phyloP scores from a whole-genome alignment of 1,284 basidiomycete genomes.

The Pterulicium gracile region DNA sequence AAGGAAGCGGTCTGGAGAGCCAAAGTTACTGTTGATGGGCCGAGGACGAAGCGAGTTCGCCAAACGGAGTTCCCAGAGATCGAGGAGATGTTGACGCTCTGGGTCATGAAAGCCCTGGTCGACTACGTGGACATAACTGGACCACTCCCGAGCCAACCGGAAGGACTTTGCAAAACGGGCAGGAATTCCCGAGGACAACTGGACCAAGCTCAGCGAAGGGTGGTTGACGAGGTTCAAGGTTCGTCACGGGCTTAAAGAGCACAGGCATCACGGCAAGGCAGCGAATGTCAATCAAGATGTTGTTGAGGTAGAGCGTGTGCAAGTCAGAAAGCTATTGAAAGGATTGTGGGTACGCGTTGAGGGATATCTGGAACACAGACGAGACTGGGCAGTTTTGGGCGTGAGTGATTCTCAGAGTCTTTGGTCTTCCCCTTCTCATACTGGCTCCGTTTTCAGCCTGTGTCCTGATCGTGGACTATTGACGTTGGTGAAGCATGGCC shows the following conservation, averaged over 20 bases:
- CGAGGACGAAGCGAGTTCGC: constrained; percentile 9
- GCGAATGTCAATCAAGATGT: constrained; percentile 12
- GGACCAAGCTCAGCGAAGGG: constrained; percentile 18
- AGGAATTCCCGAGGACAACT: constrained; percentile 15
- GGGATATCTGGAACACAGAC: constrained; percentile 25
- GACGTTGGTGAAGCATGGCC: constrained; percentile 12
- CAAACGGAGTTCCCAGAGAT: constrained; percentile 21
- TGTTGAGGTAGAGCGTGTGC: constrained; percentile 13
- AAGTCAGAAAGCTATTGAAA: neutral
- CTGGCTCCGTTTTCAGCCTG: constrained; percentile 9
- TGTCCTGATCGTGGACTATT: constrained; percentile 14
- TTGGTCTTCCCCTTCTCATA: too few species aligned
- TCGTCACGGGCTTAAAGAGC: constrained; percentile 15
- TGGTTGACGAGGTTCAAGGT: constrained; percentile 20
- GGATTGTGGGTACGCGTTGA: constrained; percentile 11
- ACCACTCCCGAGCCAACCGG: constrained; percentile 17
- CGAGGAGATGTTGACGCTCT: constrained; percentile 19
- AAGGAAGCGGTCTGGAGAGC: constrained; percentile 13
- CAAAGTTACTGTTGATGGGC: neutral
- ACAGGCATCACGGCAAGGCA: constrained; percentile 22
- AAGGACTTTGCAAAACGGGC: constrained; percentile 15
- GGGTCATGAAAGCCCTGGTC: constrained; percentile 20
- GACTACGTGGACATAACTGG: constrained; percentile 18
- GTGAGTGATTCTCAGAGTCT: too few species aligned
- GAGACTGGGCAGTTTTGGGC: constrained; percentile 23